Evolutionary conservation across 805 yeast species (phyloP), one percentile per base, ranked within the genome.

Genomic region (Nadsonia fulvescens): DNA sequence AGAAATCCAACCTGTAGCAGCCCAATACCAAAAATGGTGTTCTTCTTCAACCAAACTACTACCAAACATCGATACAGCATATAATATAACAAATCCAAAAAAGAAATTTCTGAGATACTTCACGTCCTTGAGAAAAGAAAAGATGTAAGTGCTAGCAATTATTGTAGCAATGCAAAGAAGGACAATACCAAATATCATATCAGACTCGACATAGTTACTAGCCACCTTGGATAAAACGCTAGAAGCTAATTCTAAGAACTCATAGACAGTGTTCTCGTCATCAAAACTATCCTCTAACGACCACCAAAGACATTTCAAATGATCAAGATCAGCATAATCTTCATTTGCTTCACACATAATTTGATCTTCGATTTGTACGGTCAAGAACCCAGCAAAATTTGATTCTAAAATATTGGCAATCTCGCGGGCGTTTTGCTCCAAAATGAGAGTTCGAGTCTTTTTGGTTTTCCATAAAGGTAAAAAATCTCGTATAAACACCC

Each of bases 1-100:
- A 10, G 43, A 41, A 24, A 41, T 31, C 32, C 38, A 35, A 1
- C 61, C 58, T 0, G 65, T 54, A 1, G 63, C 44, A 12, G 63
- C 52, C 70, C 79, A 76, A 78, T 92, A 89, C 98, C 98, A 89
- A 10, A 83, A 47, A 43, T 83, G 94, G 43, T 89, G 92, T 43
- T 89, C 98, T 46, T 89, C 98, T 42, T 89, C 98, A 10, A 89
- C 75, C 31, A 83, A 57, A 14, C 93, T 83, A 33, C 91, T 79
- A 7, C 83, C 93, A 51, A 83, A 79, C 36, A 73, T 60, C 1
- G 78, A 59, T 1, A 56, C 18, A 3, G 72, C 63, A 28, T 70
- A 59, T 0, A 55, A 24, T 20, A 59, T 22, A 11, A 53, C 23
- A 38, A 42, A 42, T 30, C 29, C 26, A 11, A 39, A 46, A 15